Evolutionary conservation across 23 red algal genomes (phyloP), one percentile per base, ranked within the genome.

Genomic region (Pyropia yezoensis): DNA sequence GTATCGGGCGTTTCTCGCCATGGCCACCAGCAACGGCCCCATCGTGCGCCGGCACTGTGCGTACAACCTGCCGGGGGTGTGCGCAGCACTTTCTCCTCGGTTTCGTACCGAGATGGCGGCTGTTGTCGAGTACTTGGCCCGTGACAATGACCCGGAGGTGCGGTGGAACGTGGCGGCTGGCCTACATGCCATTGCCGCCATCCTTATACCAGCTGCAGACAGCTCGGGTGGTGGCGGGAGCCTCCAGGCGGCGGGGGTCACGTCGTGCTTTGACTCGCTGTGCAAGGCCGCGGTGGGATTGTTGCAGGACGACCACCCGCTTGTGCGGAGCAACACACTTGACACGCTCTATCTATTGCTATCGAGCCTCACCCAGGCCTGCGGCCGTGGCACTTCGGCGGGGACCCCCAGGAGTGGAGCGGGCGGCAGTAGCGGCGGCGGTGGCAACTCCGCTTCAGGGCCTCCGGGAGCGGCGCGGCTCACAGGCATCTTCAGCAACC

Each of bases 151-250:
- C 55, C 55, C 72, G 5, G 83, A 88, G 59, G 73, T 71, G 24
- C 73, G 83, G 34, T 78, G 72, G 72, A 88, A 66, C 64, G 61
- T 88, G 4, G 83, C 83, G 16, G 83, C 83, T 7, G 73, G 74
- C 2, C 25, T 88, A 20, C 83, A 88, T 39, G 67, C 76, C 33
- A 70, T 71, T 27, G 18, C 61, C 49, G 52, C 50, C 52, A 33
- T 71, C 30, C 54, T 88, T 8, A 72, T 62, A 17, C 39, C 39
- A 13, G 11, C 39, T 11, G 39, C 39, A 47, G 39, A 47, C 39
- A 13, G 11, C 11, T 12, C 39, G 39, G 11, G 6, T 13, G 9
- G 6, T 47, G 26, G 26, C 18, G 63, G 14, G 12, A 49, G 20
- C 7, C 6, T 51, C 18, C 24, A 27, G 24, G 57, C 57, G 9